These are phyloP conservation scores for Phytophthora rubi DNA, from an alignment of 352 stramenopile genomes.

Conservation along the genomic window DNA sequence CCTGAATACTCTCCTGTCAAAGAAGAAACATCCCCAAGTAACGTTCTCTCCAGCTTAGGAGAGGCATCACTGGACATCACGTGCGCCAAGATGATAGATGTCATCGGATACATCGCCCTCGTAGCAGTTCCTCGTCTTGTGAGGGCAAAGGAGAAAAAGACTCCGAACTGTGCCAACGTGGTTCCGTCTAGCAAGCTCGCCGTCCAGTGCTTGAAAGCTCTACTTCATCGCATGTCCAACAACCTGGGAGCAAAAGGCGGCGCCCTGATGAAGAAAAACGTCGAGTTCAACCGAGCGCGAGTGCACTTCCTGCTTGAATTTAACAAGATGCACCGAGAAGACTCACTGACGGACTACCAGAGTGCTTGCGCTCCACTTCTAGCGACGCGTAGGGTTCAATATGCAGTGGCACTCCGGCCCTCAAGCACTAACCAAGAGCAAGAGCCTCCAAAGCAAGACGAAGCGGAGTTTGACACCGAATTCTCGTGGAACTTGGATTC, in stretches of 20 bases:
- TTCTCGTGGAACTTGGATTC: constrained; percentile 33
- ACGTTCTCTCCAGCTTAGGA: constrained; percentile 8
- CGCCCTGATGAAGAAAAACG: constrained; percentile 42
- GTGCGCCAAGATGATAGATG: constrained; percentile 27
- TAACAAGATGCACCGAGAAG: constrained; percentile 60
- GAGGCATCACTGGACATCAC: constrained; percentile 18
- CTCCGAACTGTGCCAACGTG: constrained; percentile 1
- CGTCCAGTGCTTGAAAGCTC: constrained; percentile 51
- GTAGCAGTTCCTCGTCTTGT: constrained; percentile 41
- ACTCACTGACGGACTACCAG: constrained; percentile 63
- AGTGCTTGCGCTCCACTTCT: constrained; percentile 33
- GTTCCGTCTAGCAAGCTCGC: constrained; percentile 38
- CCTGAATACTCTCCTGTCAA: constrained; percentile 24
- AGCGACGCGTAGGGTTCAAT: constrained; percentile 1
- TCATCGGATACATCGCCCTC: constrained; percentile 38
- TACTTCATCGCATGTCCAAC: constrained; percentile 62
- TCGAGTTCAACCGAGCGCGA: constrained; percentile 48
- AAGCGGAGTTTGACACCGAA: constrained; percentile 19
- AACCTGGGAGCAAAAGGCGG: constrained; percentile 40
- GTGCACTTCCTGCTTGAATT: constrained; percentile 65
- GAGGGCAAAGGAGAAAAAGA: constrained; percentile 34
- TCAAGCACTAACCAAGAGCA: constrained; percentile 22
- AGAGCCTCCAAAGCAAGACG: constrained; percentile 17
- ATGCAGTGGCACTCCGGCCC: background rate
- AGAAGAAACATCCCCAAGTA: constrained; percentile 16